Percentiles rank a stretch among this genome's conserved stretches.
phyloP scores from a whole-genome alignment of 495 filamentous ascomycete genomes.

The Daldinia grandis region DNA sequence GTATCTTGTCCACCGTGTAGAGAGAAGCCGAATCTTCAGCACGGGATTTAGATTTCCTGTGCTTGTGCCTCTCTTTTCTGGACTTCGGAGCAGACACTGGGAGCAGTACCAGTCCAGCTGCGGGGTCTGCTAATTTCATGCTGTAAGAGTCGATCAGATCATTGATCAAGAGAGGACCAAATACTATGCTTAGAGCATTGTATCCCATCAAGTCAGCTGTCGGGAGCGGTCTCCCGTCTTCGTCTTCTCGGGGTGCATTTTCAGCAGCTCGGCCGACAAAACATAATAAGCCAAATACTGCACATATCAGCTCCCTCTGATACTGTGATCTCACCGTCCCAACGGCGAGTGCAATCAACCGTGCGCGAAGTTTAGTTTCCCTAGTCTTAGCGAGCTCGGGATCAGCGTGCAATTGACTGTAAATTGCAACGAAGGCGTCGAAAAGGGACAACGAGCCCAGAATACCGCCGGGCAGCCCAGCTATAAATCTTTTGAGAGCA shows the following conservation, averaged over 20 bases:
- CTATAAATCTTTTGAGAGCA: slow-evolving; percentile 74
- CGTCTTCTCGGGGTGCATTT: slow-evolving; percentile 56
- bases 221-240: slow-evolving; percentile 55
- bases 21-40: slow-evolving; percentile 16
- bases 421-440: slow-evolving; percentile 69
- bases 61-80: slow-evolving; percentile 47
- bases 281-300: slow-evolving; percentile 69
- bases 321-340: slow-evolving; percentile 63
- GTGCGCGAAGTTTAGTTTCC: slow-evolving; percentile 62
- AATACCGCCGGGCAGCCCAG: slow-evolving; percentile 76
- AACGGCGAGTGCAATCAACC: slow-evolving; percentile 71
- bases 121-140: slow-evolving; percentile 50
- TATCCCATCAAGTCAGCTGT: slow-evolving; percentile 67
- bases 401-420: slow-evolving; percentile 60
- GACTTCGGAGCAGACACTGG: slow-evolving; percentile 48
- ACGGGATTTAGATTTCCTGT: slow-evolving; percentile 14
- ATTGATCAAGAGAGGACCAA: slow-evolving; percentile 70
- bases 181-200: slow-evolving; percentile 67
- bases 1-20: slow-evolving; percentile 55
- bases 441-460: slow-evolving; percentile 74
- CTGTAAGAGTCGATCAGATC: slow-evolving; percentile 59
- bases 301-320: slow-evolving; percentile 69
- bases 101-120: slow-evolving; percentile 49
- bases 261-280: slow-evolving; percentile 64
- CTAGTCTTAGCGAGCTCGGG: slow-evolving; percentile 59